These are phyloP conservation scores for Helenozyma baotianmanensis DNA, from an alignment of 805 yeast genomes.

Conservation along the genomic window DNA sequence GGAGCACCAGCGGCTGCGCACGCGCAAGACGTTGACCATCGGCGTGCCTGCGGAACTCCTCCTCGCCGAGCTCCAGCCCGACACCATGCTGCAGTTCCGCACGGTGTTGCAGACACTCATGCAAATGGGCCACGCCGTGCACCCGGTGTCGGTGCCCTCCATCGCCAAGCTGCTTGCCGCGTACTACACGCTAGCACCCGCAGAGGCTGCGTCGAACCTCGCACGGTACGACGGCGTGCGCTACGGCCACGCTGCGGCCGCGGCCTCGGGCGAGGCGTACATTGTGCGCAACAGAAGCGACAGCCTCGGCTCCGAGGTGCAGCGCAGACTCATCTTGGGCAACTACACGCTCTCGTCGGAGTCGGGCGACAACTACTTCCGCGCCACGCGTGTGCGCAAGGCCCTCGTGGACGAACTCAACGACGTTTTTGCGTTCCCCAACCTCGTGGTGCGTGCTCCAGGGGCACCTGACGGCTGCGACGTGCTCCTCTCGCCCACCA, in stretches of 20 bases:
- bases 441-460: constrained; percentile 23
- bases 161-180: constrained; percentile 65
- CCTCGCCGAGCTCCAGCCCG: constrained; percentile 48
- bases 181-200: constrained; percentile 83
- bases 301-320: constrained; percentile 80
- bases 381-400: constrained; percentile 67
- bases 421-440: constrained; percentile 48
- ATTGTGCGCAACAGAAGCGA: constrained; percentile 49
- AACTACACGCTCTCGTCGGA: constrained; percentile 79
- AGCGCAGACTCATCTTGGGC: constrained; percentile 78
- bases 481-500: constrained; percentile 69
- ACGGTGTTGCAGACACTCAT: constrained; percentile 41
- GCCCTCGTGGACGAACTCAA: constrained; percentile 64
- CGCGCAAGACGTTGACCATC: constrained; percentile 36
- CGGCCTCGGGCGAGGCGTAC: constrained; percentile 6
- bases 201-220: constrained; percentile 91
- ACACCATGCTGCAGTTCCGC: constrained; percentile 46
- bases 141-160: constrained; percentile 67
- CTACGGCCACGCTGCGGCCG: constrained; percentile 48
- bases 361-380: constrained; percentile 67
- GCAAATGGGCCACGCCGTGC: constrained; percentile 47
- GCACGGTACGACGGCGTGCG: constrained; percentile 88
- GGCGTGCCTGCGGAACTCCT: constrained; percentile 74
- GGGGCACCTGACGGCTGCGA: constrained; percentile 37
- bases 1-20: constrained; percentile 1